Evolutionary conservation across 257 asterid species (phyloP).

Genomic region (Plantago major): DNA sequence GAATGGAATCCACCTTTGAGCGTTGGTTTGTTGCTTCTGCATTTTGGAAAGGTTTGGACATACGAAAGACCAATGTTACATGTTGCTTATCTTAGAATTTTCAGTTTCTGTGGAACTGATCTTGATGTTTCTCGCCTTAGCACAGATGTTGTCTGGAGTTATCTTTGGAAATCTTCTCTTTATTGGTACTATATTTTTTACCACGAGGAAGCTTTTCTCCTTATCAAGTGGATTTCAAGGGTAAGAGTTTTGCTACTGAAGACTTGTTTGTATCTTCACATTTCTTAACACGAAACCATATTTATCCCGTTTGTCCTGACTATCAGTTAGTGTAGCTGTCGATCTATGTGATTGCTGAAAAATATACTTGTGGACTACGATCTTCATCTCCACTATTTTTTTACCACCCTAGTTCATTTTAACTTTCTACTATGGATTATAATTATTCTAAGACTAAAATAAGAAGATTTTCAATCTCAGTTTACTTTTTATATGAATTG

Average conservation of each 20-base stretch:
- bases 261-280: neutral
- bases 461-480: neutral
- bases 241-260: conserved; percentile 33
- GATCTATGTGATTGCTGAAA: neutral
- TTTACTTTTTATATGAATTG: neutral
- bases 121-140: conserved; percentile 20
- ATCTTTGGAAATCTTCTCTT: conserved; percentile 51
- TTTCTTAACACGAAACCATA: neutral
- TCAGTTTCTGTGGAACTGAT: conserved; percentile 7
- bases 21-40: conserved; percentile 34
- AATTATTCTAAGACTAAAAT: neutral
- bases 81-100: neutral
- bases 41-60: conserved; percentile 45
- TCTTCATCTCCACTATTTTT: neutral
- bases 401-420: neutral
- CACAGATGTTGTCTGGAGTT: conserved; percentile 51
- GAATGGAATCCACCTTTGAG: conserved; percentile 30
- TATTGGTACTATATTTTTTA: conserved; percentile 34
- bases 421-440: neutral
- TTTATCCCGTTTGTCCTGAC: neutral
- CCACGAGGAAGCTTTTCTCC: conserved; percentile 40
- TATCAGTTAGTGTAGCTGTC: conserved; percentile 1
- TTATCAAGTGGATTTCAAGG: conserved; percentile 32
- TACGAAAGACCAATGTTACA: neutral
- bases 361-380: neutral